Base-by-base conservation (phyloP, 2,329 filamentous ascomycete genomes). In the Fusarium bulbicola region DNA sequence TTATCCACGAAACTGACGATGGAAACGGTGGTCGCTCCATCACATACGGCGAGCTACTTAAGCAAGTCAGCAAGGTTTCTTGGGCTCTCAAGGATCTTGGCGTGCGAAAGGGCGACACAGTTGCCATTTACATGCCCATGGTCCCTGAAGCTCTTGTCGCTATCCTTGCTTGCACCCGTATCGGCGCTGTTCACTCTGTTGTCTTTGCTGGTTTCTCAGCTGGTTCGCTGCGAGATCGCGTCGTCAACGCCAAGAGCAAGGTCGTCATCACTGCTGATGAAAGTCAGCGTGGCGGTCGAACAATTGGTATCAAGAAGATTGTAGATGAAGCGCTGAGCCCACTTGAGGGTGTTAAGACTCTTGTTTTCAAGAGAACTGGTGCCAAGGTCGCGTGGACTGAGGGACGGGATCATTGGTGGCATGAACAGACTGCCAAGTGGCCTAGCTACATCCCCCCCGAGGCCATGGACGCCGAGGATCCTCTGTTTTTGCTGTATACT, bases 1-100 rank as follows among this genome's bases (percentile, higher is more conserved):
- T 98, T 83, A 96, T 97, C 84, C 98, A 97, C 85, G 95, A 98
- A 85, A 94, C 94, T 67, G 95, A 98, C 79, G 95, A 98, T 82
- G 90, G 91, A 30, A 94, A 97, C 82, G 89, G 90, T 26, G 94
- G 95, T 78, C 93, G 94, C 70, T 94, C 87, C 60, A 91, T 98
- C 80, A 95, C 93, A 74, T 98, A 97, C 77, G 90, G 92, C 75
- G 94, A 98, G 86, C 91, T 98, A 46, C 89, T 97, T 63, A 91
- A 93, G 70, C 91, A 98, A 82, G 95, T 98, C 45, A 97, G 92
- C 78, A 92, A 90, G 81, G 90, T 94, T 13, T 92, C 95, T 30
- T 93, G 93, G 85, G 92, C 92, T 18, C 88, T 98, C 75, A 97
- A 94, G 86, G 88, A 95, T 83, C 94, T 97, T 89, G 95, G 95